Base-by-base conservation (phyloP, 1,284 basidiomycete species). In the Malassezia globosa region DNA sequence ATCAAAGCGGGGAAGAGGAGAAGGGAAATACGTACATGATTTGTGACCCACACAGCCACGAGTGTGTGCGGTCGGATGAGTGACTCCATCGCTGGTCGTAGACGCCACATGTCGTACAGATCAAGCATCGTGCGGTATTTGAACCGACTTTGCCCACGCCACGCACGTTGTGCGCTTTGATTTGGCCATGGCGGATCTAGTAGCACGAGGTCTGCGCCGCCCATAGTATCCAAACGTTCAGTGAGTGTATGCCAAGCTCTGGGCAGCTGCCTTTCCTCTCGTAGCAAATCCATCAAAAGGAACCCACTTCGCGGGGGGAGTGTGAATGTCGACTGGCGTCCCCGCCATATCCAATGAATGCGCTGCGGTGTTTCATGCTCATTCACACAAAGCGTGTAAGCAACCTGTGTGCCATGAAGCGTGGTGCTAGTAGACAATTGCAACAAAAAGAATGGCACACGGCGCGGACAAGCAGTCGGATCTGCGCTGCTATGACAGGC, bases 111-210 rank as follows among this genome's bases (percentile, higher is more conserved):
- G 18, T 56, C 54, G 40, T 56, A 56, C 26, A 56, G 3, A 26
- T 56, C 54, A 8, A 26, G 11, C 16, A 48, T 16, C 18, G 50
- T 52, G 21, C 13, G 37, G 33, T 56, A 56, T 13, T 37, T 37
- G 14, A 39, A 33, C 21, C 19, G 24, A 11, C 29, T 29, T 11
- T 29, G 39, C 10, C 25, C n/a, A 7, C 36, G 39, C 11, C 36
- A 40, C 19, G 37, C 37, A 14, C 54, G 50, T 13, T 37, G 22
- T 13, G 46, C 54, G 8, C 50, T 52, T 33, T 31, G 8, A 26
- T 56, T 56, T 23, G 54, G 54, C 42, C 50, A 56, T 21, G 54
- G 54, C 5, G 54, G 54, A 34, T 56, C 54, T n/a, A 56, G 27
- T 23, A 52, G 23, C 5, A 56, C 35, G 13, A 56, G 24, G 16